Evolutionary conservation across 2,329 filamentous ascomycete species (phyloP), one percentile per base, ranked within the genome.

Genomic region (Epichloe sp.): DNA sequence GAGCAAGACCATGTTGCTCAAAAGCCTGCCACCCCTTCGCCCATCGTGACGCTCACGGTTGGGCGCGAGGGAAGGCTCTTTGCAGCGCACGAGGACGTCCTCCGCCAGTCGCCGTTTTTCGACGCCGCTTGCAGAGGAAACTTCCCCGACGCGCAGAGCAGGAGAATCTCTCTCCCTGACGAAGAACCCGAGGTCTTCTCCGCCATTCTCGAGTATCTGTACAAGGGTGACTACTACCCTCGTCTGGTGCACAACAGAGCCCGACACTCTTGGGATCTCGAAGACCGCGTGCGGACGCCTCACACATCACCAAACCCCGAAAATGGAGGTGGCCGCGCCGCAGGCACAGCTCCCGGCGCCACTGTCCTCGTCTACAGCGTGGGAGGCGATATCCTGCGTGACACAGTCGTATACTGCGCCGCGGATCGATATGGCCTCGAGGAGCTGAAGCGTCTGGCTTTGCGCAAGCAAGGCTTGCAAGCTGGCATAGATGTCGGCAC

Each of bases 211-310:
- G 90, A 96, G 75, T 96, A 90, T 69, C 82, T 96, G 59, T 96
- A 96, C 83, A 95, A 94, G 76, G 88, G 87, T 59, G 89, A 95
- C 77, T 95, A 95, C 73, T 93, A 86, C 69, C 90, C 90, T 52
- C 86, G 88, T 68, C 77, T 96, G 72, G 65, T 95, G 60, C 87
- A 88, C 69, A 86, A 87, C 79, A 88, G 86, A 77, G 83, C 83
- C 68, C 85, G 82, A 65, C 84, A 87, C 75, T 85, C 84, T 73
- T 95, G 87, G 86, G 82, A 88, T 67, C 86, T 95, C 72, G 88
- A 95, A 78, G 85, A 86, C 68, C 59, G 62, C 44, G 58, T 54
- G 53, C 56, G 56, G 38, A 72, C 72, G 44, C 72, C 73, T 57
- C 67, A 69, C 51, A 64, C 71, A 57, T 74, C 75, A 64, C 75